phyloP scores from a whole-genome alignment of 2,329 filamentous ascomycete species.

The Alternaria sp. region DNA sequence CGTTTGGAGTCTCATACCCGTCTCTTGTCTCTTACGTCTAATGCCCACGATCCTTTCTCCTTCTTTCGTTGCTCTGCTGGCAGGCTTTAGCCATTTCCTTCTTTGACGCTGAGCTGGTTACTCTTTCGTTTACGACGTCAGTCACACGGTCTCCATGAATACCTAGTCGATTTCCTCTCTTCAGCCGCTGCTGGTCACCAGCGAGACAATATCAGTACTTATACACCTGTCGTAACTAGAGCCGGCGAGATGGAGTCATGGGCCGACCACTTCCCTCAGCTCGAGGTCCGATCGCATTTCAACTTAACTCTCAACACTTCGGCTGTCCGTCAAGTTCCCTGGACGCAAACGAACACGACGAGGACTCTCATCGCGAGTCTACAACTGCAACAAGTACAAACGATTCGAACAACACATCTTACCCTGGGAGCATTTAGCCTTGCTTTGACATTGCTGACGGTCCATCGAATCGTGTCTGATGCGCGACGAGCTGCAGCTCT shows the following conservation, averaged over 20 bases:
- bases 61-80: conserved; percentile 51
- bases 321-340: conserved; percentile 39
- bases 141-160: conserved; percentile 50
- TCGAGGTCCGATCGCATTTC: conserved; percentile 50
- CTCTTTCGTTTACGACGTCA: conserved; percentile 46
- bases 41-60: conserved; percentile 50
- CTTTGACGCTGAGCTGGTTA: conserved; percentile 49
- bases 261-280: conserved; percentile 40
- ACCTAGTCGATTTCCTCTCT: conserved; percentile 44
- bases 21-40: conserved; percentile 48
- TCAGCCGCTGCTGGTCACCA: conserved; percentile 54
- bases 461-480: conserved; percentile 51
- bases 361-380: conserved; percentile 47
- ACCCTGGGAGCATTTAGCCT: conserved; percentile 52
- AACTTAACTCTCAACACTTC: conserved; percentile 51
- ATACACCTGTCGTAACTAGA: conserved; percentile 38
- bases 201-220: conserved; percentile 46
- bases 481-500: conserved; percentile 48
- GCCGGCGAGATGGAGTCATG: conserved; percentile 52
- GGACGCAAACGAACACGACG: conserved; percentile 44
- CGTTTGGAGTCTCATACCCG: conserved; percentile 51
- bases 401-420: conserved; percentile 52
- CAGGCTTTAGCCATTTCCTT: conserved; percentile 51
- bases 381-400: conserved; percentile 50
- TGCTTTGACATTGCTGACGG: conserved; percentile 46